Conservation (phyloP, 768 basidiomycete genomes). For the Coprinopsis marcescibilis region DNA sequence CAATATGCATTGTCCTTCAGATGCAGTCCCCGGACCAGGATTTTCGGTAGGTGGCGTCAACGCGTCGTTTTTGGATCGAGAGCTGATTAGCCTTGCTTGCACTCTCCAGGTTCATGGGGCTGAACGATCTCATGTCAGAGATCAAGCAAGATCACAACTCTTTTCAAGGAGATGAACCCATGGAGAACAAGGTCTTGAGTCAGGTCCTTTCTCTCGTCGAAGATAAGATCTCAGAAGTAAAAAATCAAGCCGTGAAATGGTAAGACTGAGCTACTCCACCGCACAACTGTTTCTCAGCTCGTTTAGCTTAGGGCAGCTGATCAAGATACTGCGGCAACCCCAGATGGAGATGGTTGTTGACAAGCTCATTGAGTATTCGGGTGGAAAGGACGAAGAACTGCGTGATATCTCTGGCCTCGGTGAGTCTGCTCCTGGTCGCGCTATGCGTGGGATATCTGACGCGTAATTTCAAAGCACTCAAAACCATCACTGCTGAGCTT, state of each 20-base stretch:
- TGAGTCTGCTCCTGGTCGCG: slow-evolving; percentile 28
- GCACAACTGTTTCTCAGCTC: too few relatives aligned
- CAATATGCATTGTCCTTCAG: slow-evolving; percentile 31
- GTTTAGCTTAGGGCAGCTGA: slow-evolving; percentile 77
- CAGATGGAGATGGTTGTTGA: slow-evolving; percentile 88
- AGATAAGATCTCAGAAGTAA: slow-evolving; percentile 97
- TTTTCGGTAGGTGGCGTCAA: slow-evolving; percentile 54
- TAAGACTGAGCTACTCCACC: too few relatives aligned
- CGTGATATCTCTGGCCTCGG: slow-evolving; percentile 93
- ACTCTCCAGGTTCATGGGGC: slow-evolving; percentile 79
- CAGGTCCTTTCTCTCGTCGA: slow-evolving; percentile 83
- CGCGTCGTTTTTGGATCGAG: slow-evolving; percentile 21
- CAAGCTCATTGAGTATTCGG: slow-evolving; percentile 80
- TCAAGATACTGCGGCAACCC: slow-evolving; percentile 78
- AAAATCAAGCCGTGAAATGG: slow-evolving; percentile 97
- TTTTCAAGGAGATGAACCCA: slow-evolving; percentile 78
- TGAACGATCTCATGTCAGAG: slow-evolving; percentile 90
- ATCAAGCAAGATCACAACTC: slow-evolving; percentile 70
- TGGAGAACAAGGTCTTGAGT: slow-evolving; percentile 79
- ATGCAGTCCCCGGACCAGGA: slow-evolving; percentile 92
- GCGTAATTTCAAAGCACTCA: slow-evolving; percentile 62
- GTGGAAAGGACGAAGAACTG: slow-evolving; percentile 85
- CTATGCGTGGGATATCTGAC: slow-evolving; percentile 1
- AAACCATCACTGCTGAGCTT: slow-evolving; percentile 90
- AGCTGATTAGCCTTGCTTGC: slow-evolving; percentile 12